Base-by-base conservation (phyloP, 1,284 basidiomycete species). In the Pseudomicrostroma phylloplanum region DNA sequence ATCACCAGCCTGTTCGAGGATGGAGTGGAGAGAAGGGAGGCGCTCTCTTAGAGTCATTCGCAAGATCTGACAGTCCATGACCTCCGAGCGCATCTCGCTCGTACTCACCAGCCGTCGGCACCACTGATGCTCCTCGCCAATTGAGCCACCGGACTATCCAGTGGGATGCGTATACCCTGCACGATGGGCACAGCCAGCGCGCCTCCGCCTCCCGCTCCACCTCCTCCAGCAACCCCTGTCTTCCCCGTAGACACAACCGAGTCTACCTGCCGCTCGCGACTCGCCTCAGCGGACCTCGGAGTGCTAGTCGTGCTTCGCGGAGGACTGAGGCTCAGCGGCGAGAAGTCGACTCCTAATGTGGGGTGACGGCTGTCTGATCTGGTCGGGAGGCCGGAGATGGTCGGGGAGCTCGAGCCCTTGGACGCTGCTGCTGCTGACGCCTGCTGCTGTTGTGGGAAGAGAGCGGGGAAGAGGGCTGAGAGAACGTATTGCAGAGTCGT, bases 71-170 rank as follows among this genome's bases (percentile, higher is more conserved):
- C 4, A 36, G 9, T 36, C 30, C 30, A n/a, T n/a, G n/a, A n/a
- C n/a, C 30, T 36, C 3, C 30, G 30, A 3, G 9, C 9, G 30
- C 30, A 3, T 9, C 9, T 36, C 30, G 30, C 30, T 36, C 30
- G 30, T 36, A 64, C 62, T 55, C 55, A 63, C 93, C 93, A 97
- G 7, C 94, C 94, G 76, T 97, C 94, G 6, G 91, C 90, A 11
- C 92, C 91, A 13, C 88, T 85, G 80, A 96, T 82, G 70, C 90
- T 92, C 12, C 90, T 87, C 13, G 91, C 90, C 13, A 97, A 80
- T 93, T 93, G 97, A 1, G 88, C 91, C 75, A 97, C 84, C 74
- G 96, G 92, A 1, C 91, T 84, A 53, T 96, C 92, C 17, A 86
- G 82, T 0, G 94, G 94, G 1, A 89, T 81, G 1, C 86, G 80